Base-by-base conservation (phyloP, 208 protist species). In the Herpetomonas tarakana region DNA sequence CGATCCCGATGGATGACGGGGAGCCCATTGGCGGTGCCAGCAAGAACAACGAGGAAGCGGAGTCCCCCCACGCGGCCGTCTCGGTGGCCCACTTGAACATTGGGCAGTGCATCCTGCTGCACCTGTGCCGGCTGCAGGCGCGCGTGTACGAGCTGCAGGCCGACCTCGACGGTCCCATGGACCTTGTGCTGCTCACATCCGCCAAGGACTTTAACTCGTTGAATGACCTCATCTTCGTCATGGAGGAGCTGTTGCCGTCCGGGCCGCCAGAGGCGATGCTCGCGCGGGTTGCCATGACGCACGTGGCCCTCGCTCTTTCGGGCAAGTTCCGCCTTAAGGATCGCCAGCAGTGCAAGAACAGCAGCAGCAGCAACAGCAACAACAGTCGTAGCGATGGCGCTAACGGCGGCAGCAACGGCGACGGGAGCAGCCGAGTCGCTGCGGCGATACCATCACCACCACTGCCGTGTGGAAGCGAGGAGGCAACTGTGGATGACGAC, bases 91-190 rank as follows among this genome's bases (percentile, higher is more conserved):
- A 54, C 16, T 57, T 88, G 25, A 77, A 69, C 14, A 57, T 93
- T 14, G 87, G 87, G 2, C 76, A 86, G 58, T 71, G 64, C 4
- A 24, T 90, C 0, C 65, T 93, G 11, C 63, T 91, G 9, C 87
- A 93, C 57, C 71, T 93, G 0, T 91, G 83, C 56, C 78, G 83
- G 11, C 59, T 88, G 18, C 87, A 90, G 22, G 73, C 63, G 38
- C 30, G 54, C 30, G 78, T 93, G 18, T 86, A 90, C 62, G 62
- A 67, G 2, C 67, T 86, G 22, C 83, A 93, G 52, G 76, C 76
- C 22, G 83, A 93, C 58, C 65, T 91, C 7, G 73, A 84, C n/a
- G 87, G 81, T 26, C 68, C 63, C 0, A 82, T 84, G 58, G 78
- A 91, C 52, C 11, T 71, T 9, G 62, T 91, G n/a, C 59, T 93